Evolutionary conservation across 2,329 filamentous ascomycete species (phyloP).

Genomic region (Periconia sp.): DNA sequence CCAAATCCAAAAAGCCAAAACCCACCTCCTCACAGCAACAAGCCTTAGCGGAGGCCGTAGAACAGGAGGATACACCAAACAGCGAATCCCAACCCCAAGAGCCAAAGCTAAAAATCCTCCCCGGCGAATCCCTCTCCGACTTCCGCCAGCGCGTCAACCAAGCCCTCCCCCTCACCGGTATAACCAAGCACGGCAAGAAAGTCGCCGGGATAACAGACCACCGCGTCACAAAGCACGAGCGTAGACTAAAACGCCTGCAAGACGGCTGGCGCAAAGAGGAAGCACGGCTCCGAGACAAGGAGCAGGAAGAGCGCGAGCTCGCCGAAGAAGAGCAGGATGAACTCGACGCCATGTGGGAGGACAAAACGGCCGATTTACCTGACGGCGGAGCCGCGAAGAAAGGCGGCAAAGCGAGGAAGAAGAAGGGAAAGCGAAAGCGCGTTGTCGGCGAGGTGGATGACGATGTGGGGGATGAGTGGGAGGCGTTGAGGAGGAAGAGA

Average conservation of each 20-base stretch:
- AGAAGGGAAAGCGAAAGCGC: slow-evolving; percentile 59
- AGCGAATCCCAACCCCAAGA: slow-evolving; percentile 45
- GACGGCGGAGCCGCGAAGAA: slow-evolving; percentile 57
- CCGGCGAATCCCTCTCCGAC: slow-evolving; percentile 81
- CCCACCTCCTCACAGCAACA: slow-evolving; percentile 12
- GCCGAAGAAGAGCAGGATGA: slow-evolving; percentile 67
- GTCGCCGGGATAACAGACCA: slow-evolving; percentile 70
- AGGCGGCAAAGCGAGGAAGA: slow-evolving; percentile 56
- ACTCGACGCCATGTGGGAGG: slow-evolving; percentile 67
- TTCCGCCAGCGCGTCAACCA: slow-evolving; percentile 85
- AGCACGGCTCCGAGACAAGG: slow-evolving; percentile 68
- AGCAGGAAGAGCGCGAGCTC: slow-evolving; percentile 76
- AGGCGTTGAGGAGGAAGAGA: slow-evolving; percentile 65
- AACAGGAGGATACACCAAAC: slow-evolving; percentile 19
- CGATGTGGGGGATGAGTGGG: slow-evolving; percentile 79
- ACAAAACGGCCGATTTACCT: slow-evolving; percentile 68
- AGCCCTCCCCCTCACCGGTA: slow-evolving; percentile 75
- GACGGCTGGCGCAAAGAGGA: slow-evolving; percentile 64
- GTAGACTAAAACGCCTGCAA: slow-evolving; percentile 70
- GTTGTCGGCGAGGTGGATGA: slow-evolving; percentile 57
- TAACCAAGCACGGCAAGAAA: slow-evolving; percentile 67
- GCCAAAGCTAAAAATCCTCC: slow-evolving; percentile 68
- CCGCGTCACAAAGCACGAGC: slow-evolving; percentile 78
- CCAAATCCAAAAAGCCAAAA: slow-evolving; percentile 58
- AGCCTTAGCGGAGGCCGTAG: slow-evolving; percentile 12